Evolutionary conservation across 2,329 filamentous ascomycete genomes (phyloP).

Genomic region (Beauveria sp.): DNA sequence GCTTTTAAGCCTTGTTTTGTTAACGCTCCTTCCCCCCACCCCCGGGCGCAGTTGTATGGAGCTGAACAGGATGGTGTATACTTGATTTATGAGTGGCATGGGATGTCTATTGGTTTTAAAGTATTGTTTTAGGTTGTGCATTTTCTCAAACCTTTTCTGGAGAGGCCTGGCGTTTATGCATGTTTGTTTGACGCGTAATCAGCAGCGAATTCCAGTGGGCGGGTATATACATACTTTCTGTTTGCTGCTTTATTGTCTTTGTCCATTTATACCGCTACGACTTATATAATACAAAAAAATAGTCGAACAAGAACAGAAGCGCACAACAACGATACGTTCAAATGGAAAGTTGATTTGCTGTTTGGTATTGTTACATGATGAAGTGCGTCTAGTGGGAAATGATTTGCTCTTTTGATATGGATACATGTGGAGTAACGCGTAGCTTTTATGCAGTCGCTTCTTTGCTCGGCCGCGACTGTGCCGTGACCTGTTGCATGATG

Average conservation of each 20-base stretch:
- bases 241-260: not conserved
- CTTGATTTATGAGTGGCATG: not conserved
- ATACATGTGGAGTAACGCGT: not conserved
- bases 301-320: not conserved
- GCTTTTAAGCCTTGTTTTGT: not conserved
- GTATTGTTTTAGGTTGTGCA: not conserved
- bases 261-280: not conserved
- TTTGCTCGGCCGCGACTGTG: not conserved
- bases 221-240: not conserved
- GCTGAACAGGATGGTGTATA: not conserved
- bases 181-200: not conserved
- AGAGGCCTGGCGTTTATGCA: not conserved
- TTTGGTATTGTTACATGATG: no score
- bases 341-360: no score
- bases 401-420: not conserved
- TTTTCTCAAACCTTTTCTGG: not conserved
- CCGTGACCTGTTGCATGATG: constrained; percentile 33
- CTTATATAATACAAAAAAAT: not conserved
- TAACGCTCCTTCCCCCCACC: not conserved
- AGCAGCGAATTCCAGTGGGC: not conserved
- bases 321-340: no score
- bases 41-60: not conserved
- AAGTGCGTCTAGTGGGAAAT: no score
- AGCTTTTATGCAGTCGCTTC: not conserved
- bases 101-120: not conserved